Evolutionary conservation across 2,329 filamentous ascomycete species (phyloP), one percentile per base, ranked within the genome.

Genomic region (Ilyonectria robusta): DNA sequence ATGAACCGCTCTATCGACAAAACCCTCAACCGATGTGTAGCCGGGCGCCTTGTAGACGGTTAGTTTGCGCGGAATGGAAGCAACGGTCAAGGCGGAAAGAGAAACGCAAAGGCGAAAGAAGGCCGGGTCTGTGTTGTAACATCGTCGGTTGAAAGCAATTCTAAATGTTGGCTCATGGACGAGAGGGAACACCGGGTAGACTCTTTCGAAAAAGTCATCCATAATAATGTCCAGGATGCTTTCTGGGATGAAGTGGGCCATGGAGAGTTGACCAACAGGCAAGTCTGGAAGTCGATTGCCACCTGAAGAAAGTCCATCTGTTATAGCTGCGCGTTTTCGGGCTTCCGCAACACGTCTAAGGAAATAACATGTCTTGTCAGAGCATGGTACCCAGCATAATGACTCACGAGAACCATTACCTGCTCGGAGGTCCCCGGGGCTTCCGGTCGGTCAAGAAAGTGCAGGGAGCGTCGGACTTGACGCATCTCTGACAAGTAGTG

Each of bases 201-300:
- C 31, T 15, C 56, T 40, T 3, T 48, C 26, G 19, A 59, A 35
- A 29, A 59, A 59, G 21, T 48, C 56, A 6, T 59, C 56, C 13
- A 59, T 35, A 15, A 48, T 29, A 21, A 17, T n/a, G 13, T 48
- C 17, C 13, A 59, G 37, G 31, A 48, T n/a, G 23, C 37, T 29
- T 19, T 48, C 29, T 40, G 44, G 56, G 29, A 59, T 11, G 31
- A 59, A 59, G n/a, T 59, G 56, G 26, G 26, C 56, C 19, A 59
- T 46, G 4, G 8, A n/a, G 35, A 44, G 37, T n/a, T 17, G 10
- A 5, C 42, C 19, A n/a, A 46, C 8, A 15, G 46, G 21, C 4
- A 37, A 42, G 26, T 26, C 26, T 26, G 26, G 26, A 26, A 26
- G 26, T 26, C 26, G 5, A 6, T 26, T 6, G 4, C 26, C 26